Evolutionary conservation across 208 protist genomes (phyloP).

Genomic region (Angomonas deanei): DNA sequence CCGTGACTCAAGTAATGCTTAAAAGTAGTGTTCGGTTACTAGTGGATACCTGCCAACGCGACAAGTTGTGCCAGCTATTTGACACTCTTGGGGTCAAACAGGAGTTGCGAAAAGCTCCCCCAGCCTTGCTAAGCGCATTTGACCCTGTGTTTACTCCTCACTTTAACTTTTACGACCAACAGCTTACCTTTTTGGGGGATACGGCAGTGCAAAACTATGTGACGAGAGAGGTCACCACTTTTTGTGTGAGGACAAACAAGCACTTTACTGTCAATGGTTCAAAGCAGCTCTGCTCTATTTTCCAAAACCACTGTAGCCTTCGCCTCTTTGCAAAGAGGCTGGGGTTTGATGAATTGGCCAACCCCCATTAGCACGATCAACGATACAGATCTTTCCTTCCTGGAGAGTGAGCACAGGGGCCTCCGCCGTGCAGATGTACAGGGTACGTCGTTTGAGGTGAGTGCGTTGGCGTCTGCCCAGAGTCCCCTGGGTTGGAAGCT

Average conservation of each 20-base stretch:
- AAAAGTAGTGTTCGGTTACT: neutral
- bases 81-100: neutral
- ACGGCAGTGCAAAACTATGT: slow-evolving; percentile 66
- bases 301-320: slow-evolving; percentile 78
- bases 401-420: neutral
- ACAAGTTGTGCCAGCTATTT: neutral
- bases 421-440: slow-evolving; percentile 34
- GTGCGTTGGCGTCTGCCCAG: slow-evolving; percentile 56
- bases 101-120: neutral
- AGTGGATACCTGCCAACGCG: neutral
- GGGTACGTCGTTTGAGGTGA: slow-evolving; percentile 67
- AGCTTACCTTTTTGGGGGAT: slow-evolving; percentile 75
- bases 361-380: slow-evolving; percentile 18
- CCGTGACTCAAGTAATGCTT: neutral
- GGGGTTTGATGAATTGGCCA: slow-evolving; percentile 52
- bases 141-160: slow-evolving; percentile 21
- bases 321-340: slow-evolving; percentile 69
- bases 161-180: slow-evolving; percentile 67
- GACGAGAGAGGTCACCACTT: slow-evolving; percentile 31
- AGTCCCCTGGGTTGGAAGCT: slow-evolving; percentile 79
- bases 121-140: neutral
- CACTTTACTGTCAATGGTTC: slow-evolving; percentile 53
- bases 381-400: neutral
- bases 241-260: slow-evolving; percentile 29
- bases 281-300: slow-evolving; percentile 55